These are phyloP conservation scores for Leccinum variabile DNA, from an alignment of 1,284 basidiomycete species.

Conservation along the genomic window DNA sequence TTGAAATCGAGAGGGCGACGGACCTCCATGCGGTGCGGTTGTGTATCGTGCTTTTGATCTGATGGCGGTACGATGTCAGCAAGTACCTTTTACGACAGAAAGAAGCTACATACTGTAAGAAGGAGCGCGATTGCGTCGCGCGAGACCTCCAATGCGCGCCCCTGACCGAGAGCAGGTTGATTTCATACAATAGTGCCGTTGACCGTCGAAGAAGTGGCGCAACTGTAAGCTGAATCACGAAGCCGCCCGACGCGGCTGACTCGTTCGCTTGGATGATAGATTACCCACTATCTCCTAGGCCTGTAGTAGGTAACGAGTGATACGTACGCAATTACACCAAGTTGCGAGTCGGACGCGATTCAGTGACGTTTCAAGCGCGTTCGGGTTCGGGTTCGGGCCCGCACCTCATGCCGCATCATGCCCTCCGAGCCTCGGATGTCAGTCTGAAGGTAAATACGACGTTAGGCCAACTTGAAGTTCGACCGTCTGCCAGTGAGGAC, in stretches of 20 bases:
- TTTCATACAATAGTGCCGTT: not conserved
- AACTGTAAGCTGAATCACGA: not conserved
- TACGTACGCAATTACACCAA: not conserved
- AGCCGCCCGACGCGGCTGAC: not conserved
- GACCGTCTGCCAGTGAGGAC: no score
- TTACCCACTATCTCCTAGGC: not conserved
- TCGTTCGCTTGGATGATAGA: not conserved
- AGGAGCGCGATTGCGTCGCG: not conserved
- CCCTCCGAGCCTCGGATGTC: not conserved
- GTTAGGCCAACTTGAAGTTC: no score
- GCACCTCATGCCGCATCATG: not conserved
- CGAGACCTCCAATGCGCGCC: not conserved
- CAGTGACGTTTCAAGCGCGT: not conserved
- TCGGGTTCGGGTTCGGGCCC: not conserved
- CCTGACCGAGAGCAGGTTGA: not conserved
- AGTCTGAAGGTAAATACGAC: not conserved
- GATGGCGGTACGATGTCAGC: not conserved
- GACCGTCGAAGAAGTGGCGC: not conserved
- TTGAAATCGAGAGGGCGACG: not conserved
- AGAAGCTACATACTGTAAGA: not conserved
- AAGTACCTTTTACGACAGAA: not conserved
- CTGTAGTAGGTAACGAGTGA: not conserved
- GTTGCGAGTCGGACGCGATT: not conserved
- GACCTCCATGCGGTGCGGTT: not conserved
- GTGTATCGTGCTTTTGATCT: not conserved